These are phyloP conservation scores for Huntiella savannae DNA, from an alignment of 2,329 filamentous ascomycete species.

Conservation along the genomic window DNA sequence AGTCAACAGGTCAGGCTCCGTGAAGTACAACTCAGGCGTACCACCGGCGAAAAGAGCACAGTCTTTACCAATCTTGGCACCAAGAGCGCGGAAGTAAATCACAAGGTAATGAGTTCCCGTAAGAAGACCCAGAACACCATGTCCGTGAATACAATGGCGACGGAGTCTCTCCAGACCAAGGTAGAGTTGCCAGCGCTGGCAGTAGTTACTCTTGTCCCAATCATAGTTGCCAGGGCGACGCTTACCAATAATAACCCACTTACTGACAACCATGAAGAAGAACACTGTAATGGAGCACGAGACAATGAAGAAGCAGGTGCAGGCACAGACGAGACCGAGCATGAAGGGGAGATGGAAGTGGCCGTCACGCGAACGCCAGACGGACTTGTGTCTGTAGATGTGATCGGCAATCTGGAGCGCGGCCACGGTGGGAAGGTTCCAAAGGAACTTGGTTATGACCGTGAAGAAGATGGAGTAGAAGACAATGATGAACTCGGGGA, in stretches of 20 bases:
- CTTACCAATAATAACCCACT: slow-evolving; percentile 33
- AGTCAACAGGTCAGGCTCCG: slow-evolving; percentile 35
- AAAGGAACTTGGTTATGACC: slow-evolving; percentile 22
- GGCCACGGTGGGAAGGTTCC: slow-evolving; percentile 29
- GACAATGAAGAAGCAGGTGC: slow-evolving; percentile 25
- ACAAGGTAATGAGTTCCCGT: slow-evolving; percentile 33
- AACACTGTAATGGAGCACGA: slow-evolving; percentile 24
- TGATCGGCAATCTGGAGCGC: slow-evolving; percentile 27
- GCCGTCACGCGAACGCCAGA: slow-evolving; percentile 7
- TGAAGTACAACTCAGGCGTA: slow-evolving; percentile 32
- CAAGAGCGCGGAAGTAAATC: slow-evolving; percentile 33
- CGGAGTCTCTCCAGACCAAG: slow-evolving; percentile 31
- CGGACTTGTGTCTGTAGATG: slow-evolving; percentile 15
- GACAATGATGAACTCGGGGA: slow-evolving; percentile 28
- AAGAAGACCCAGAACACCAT: slow-evolving; percentile 32
- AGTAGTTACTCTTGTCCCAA: slow-evolving; percentile 37
- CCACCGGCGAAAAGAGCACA: slow-evolving; percentile 37
- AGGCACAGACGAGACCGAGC: slow-evolving; percentile 21
- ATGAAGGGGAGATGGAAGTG: slow-evolving; percentile 20
- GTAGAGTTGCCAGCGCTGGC: slow-evolving; percentile 38
- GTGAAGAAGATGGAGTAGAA: slow-evolving; percentile 29
- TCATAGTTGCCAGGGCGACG: slow-evolving; percentile 33
- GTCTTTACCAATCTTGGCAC: slow-evolving; percentile 33
- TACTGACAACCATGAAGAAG: slow-evolving; percentile 24
- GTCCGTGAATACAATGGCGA: slow-evolving; percentile 28